Evolutionary conservation across 306 rosid genomes (phyloP).

Genomic region (Cercis canadensis): DNA sequence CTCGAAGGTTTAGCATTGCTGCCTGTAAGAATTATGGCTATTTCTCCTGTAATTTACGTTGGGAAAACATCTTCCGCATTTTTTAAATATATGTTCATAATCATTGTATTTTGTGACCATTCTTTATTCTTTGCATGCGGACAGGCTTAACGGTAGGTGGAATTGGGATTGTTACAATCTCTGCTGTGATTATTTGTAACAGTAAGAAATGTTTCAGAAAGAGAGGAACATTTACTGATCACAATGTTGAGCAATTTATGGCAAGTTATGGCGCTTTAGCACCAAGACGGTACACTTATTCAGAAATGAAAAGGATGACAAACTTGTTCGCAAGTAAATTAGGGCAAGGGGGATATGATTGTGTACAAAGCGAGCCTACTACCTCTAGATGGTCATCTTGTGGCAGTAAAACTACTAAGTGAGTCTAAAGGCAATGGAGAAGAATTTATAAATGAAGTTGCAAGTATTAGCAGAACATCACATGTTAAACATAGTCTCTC

Average conservation of each 20-base stretch:
- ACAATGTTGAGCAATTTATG: not conserved
- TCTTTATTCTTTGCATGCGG: not conserved
- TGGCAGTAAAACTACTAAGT: conserved; percentile 32
- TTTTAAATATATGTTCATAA: too few relatives aligned
- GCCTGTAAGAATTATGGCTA: too few relatives aligned
- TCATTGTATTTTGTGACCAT: too few relatives aligned
- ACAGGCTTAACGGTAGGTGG: not conserved
- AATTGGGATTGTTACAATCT: too few relatives aligned
- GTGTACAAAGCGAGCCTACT: conserved; percentile 36
- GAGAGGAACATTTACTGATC: not conserved
- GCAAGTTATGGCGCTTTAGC: conserved; percentile 11
- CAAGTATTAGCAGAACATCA: conserved; percentile 41
- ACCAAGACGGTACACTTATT: conserved; percentile 26
- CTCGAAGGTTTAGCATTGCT: too few relatives aligned
- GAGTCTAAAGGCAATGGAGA: conserved; percentile 31
- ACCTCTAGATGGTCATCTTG: conserved; percentile 26
- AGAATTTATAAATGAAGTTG: conserved; percentile 41
- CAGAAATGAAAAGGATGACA: conserved; percentile 24
- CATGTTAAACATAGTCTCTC: conserved; percentile 38
- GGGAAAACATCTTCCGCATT: too few relatives aligned
- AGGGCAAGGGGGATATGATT: conserved; percentile 39
- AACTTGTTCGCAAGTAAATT: conserved; percentile 11
- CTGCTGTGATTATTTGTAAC: too few relatives aligned
- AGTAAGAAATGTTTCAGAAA: too few relatives aligned
- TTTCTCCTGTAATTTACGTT: too few relatives aligned